Conservation (phyloP, 345 rosid species). For the Linum trigynum region DNA sequence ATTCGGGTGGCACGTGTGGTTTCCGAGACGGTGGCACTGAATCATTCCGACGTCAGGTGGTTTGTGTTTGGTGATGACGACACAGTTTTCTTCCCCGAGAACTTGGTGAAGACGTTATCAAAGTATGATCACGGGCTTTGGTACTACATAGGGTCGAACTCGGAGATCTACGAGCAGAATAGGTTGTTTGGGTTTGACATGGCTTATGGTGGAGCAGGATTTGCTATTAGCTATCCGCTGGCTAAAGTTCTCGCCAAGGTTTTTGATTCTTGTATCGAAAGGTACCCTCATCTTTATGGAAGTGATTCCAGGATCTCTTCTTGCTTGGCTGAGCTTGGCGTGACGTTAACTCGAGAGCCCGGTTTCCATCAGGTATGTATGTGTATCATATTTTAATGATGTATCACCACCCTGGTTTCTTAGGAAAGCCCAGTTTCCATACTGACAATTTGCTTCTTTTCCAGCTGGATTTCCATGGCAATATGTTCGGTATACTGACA, state of each 20-base stretch:
- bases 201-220: constrained; percentile 85
- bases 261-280: constrained; percentile 66
- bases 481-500: constrained; percentile 55
- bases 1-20: constrained; percentile 67
- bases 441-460: background rate
- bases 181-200: constrained; percentile 42
- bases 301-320: constrained; percentile 61
- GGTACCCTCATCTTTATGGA: constrained; percentile 80
- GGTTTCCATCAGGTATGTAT: constrained; percentile 85
- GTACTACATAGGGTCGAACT: constrained; percentile 68
- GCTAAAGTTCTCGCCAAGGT: constrained; percentile 57
- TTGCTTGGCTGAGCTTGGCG: constrained; percentile 81
- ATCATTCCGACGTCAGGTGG: constrained; percentile 60
- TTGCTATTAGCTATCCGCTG: constrained; percentile 64
- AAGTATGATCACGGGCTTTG: constrained; percentile 69
- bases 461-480: constrained; percentile 68
- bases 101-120: constrained; percentile 59
- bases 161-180: constrained; percentile 62
- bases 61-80: constrained; percentile 82
- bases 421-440: background rate
- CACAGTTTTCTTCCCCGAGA: constrained; percentile 57
- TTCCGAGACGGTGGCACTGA: constrained; percentile 44
- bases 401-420: background rate
- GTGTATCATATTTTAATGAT: background rate
- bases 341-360: constrained; percentile 58